phyloP scores from a whole-genome alignment of 2,329 filamentous ascomycete genomes.

The Claviceps monticola region DNA sequence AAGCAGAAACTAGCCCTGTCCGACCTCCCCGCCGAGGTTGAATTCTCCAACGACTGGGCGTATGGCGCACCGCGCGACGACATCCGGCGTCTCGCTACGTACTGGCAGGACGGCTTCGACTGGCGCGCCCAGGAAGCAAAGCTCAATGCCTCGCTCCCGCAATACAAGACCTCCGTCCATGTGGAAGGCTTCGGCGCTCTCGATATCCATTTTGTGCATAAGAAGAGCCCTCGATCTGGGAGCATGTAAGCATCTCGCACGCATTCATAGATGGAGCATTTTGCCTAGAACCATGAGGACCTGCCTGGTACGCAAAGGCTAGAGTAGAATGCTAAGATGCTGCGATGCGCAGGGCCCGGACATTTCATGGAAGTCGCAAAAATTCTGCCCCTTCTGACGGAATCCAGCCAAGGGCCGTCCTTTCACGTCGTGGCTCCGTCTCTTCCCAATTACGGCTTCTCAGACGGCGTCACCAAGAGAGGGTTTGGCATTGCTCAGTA shows the following conservation, averaged over 20 bases:
- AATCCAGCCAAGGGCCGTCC: constrained; percentile 19
- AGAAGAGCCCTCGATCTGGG: constrained; percentile 31
- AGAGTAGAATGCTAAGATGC: not conserved
- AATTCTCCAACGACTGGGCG: constrained; percentile 20
- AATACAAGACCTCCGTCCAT: constrained; percentile 37
- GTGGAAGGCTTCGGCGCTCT: constrained; percentile 45
- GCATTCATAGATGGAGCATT: not conserved
- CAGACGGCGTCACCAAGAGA: constrained; percentile 14
- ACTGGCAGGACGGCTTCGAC: constrained; percentile 37
- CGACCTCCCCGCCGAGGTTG: constrained; percentile 16
- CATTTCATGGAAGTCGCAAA: constrained; percentile 54
- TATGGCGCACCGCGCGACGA: constrained; percentile 20
- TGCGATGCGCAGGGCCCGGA: constrained; percentile 39
- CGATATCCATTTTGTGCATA: constrained; percentile 51
- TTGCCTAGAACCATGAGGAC: no score
- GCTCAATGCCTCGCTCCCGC: constrained; percentile 41
- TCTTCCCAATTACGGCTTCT: constrained; percentile 37
- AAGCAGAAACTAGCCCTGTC: constrained; percentile 18
- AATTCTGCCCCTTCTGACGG: constrained; percentile 36
- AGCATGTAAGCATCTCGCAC: constrained; percentile 23
- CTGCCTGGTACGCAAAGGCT: no score
- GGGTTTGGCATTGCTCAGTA: constrained; percentile 22
- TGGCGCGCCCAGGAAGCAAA: constrained; percentile 46
- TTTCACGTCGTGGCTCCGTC: constrained; percentile 47
- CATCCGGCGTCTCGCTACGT: constrained; percentile 20